A percentile compares a stretch with the other conserved stretches of the same genome.
Evolutionary conservation across 495 filamentous ascomycete species (phyloP).

Genomic region (Penicillium paxilli): DNA sequence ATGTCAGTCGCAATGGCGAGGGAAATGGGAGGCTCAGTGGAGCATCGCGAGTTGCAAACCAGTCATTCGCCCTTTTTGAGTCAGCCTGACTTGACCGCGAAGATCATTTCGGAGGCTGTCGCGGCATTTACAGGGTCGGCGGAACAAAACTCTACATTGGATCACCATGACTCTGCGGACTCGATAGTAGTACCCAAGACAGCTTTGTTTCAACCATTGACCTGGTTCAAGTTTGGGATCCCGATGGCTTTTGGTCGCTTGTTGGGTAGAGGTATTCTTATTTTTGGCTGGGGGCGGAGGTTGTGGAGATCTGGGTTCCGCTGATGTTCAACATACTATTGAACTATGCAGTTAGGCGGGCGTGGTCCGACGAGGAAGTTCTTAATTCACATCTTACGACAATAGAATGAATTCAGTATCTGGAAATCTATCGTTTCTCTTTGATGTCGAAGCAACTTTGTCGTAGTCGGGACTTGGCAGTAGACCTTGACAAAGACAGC

Average conservation of each 20-base stretch:
- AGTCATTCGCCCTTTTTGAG: slow-evolving; percentile 40
- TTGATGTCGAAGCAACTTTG: background rate
- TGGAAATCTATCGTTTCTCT: background rate
- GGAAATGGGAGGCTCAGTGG: slow-evolving; percentile 25
- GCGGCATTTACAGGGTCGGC: slow-evolving; percentile 17
- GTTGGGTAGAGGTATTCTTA: slow-evolving; percentile 8
- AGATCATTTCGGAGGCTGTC: slow-evolving; percentile 27
- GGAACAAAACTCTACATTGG: background rate
- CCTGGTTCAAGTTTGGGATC: slow-evolving; percentile 26
- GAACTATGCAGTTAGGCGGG: too few relatives aligned
- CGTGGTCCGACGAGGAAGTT: too few relatives aligned
- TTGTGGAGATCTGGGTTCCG: slow-evolving; percentile 7
- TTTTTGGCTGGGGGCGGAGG: slow-evolving; percentile 15
- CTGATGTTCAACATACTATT: too few relatives aligned
- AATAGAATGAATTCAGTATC: background rate
- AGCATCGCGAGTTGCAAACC: slow-evolving; percentile 31
- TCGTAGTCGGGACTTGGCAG: background rate
- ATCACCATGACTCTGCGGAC: background rate
- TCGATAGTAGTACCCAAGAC: slow-evolving; percentile 5
- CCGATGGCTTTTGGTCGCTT: slow-evolving; percentile 21
- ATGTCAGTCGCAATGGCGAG: slow-evolving; percentile 29
- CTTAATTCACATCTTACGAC: background rate
- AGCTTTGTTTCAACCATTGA: slow-evolving; percentile 11
- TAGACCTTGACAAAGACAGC: background rate
- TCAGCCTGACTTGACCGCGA: slow-evolving; percentile 25